Evolutionary conservation across 129 eudicot genomes (phyloP), one percentile per base, ranked within the genome.

Genomic region (Flaveria bidentis): DNA sequence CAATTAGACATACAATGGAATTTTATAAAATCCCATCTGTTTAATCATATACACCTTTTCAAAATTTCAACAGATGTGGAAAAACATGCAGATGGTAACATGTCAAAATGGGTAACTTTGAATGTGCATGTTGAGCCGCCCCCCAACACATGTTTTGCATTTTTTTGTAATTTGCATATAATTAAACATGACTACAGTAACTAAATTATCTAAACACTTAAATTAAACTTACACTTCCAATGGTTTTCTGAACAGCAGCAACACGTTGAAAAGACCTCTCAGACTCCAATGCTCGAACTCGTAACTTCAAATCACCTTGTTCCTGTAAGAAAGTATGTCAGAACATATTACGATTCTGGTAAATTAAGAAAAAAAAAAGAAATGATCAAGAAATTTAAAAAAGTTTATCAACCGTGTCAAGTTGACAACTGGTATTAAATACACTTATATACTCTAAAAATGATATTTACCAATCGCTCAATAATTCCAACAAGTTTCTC

Each of bases 201-300:
- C 46, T 5, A 71, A 26, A 28, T 16, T 42, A 50, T 16, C 8
- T 16, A 49, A 71, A 28, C 8, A 52, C 3, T 33, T 2, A 17
- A 60, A 60, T 22, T 12, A 58, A 13, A 91, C 96, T 87, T 86
- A 95, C 99, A 83, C 89, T 84, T 79, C 89, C 92, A 39, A 91
- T 85, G 78, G 91, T 95, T 84, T 86, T 91, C 80, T 95, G 99
- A 75, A 95, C 99, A 70, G 92, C 82, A 50, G 99, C 99, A 81
- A 95, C 99, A n/a, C 99, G 96, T 74, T 95, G 96, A 80, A 95
- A 95, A 33, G 97, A 85, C 85, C 99, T 95, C 85, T 95, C 99
- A 1, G 99, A 95, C 75, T 95, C 99, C 76, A 95, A 80, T 69
- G 99, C 85, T 44, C 99, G 84, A 53, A 91, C 99, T 45, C 99